Conservation (phyloP, 225 moss, liverwort and hornwort genomes). For the Polytrichum commune region DNA sequence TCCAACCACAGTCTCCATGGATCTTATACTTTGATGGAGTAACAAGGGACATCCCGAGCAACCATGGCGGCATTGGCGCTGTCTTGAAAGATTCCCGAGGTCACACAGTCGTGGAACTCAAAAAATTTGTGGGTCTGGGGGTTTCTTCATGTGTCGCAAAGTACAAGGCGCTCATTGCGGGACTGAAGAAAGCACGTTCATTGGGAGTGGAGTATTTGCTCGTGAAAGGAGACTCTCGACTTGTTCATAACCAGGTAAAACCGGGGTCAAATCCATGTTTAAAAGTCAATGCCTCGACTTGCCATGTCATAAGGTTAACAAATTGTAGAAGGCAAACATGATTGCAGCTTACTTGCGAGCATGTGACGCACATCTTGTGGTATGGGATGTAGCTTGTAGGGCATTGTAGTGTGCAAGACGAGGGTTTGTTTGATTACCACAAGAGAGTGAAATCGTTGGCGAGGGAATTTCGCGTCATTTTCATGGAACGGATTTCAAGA, state of each 20-base stretch:
- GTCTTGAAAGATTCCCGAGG: slow-evolving; percentile 27
- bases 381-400: neutral
- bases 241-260: slow-evolving; percentile 28
- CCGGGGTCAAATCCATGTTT: neutral
- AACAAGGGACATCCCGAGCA: neutral
- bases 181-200: slow-evolving; percentile 42
- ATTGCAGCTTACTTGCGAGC: too few species aligned
- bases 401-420: slow-evolving; percentile 38
- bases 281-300: neutral
- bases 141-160: slow-evolving; percentile 20
- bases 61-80: slow-evolving; percentile 15
- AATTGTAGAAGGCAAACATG: neutral
- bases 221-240: slow-evolving; percentile 31
- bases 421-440: slow-evolving; percentile 26
- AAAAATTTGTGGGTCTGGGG: slow-evolving; percentile 11
- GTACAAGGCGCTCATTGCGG: slow-evolving; percentile 35
- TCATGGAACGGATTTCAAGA: slow-evolving; percentile 36
- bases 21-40: slow-evolving; percentile 42
- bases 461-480: slow-evolving; percentile 26
- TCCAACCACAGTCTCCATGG: slow-evolving; percentile 39
- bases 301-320: neutral
- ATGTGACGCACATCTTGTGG: neutral
- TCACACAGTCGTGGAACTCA: slow-evolving; percentile 29
- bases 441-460: slow-evolving; percentile 30
- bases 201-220: slow-evolving; percentile 35